Percentiles rank a stretch among this genome's conserved stretches.
Evolutionary conservation across 352 stramenopile species (phyloP).

Genomic region (Globisporangium canariense): DNA sequence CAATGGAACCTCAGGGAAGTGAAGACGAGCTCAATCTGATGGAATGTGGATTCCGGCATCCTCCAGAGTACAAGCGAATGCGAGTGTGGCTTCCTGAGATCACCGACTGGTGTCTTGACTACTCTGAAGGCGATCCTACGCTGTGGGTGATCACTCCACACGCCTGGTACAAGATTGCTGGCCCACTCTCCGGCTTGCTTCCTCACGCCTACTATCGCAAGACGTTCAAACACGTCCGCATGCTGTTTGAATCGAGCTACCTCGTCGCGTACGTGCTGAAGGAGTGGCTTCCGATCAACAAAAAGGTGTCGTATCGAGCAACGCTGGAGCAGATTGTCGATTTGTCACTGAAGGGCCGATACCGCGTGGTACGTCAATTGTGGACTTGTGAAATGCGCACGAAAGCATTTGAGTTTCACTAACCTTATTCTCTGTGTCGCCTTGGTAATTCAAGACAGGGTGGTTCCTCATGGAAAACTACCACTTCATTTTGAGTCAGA

Average conservation of each 20-base stretch:
- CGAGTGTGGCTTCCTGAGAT: slow-evolving; percentile 84
- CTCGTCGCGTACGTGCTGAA: slow-evolving; percentile 83
- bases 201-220: slow-evolving; percentile 68
- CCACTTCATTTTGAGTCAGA: slow-evolving; percentile 75
- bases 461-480: slow-evolving; percentile 87
- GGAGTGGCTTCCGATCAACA: slow-evolving; percentile 84
- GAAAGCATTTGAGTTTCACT: neutral
- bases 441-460: slow-evolving; percentile 39
- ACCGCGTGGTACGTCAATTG: slow-evolving; percentile 55
- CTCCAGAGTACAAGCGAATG: slow-evolving; percentile 48
- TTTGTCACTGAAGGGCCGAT: slow-evolving; percentile 63
- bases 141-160: slow-evolving; percentile 81
- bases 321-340: slow-evolving; percentile 83
- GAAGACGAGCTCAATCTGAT: slow-evolving; percentile 72
- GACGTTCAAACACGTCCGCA: slow-evolving; percentile 69
- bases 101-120: slow-evolving; percentile 86
- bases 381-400: neutral
- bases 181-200: slow-evolving; percentile 68
- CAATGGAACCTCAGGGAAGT: slow-evolving; percentile 43
- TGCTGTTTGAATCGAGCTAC: slow-evolving; percentile 82
- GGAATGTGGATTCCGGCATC: slow-evolving; percentile 79
- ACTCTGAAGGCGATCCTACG: slow-evolving; percentile 79
- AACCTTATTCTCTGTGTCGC: slow-evolving; percentile 13
- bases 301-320: slow-evolving; percentile 79
- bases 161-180: slow-evolving; percentile 85